Evolutionary conservation across 129 eudicot species (phyloP).

Genomic region (carrot (Daucus carota)): DNA sequence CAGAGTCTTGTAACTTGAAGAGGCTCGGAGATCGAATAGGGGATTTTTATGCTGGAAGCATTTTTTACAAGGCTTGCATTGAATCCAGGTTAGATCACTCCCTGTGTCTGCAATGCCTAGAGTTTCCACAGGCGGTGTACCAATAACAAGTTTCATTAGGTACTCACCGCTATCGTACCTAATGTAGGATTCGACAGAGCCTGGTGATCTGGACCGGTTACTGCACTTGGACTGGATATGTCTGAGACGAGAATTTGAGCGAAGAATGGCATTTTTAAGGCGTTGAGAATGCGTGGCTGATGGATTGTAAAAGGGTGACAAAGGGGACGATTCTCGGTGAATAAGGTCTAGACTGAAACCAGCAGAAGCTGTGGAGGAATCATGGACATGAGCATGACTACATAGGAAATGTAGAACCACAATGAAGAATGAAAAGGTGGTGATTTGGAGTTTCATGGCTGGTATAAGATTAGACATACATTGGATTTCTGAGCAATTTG

Average conservation of each 20-base stretch:
- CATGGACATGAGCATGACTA: not conserved
- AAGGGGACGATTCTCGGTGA: not conserved
- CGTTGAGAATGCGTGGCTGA: not conserved
- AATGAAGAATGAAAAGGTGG: not conserved
- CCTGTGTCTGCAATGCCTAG: constrained; percentile 4
- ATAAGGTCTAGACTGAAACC: constrained; percentile 2
- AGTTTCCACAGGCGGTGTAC: constrained; percentile 6
- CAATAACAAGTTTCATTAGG: not conserved
- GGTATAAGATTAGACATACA: not conserved
- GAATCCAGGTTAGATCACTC: constrained; percentile 2
- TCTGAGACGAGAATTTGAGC: not conserved
- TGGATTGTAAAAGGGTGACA: not conserved
- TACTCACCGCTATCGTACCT: not conserved
- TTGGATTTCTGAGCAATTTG: not conserved
- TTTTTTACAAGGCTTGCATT: constrained; percentile 10
- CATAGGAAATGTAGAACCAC: not conserved
- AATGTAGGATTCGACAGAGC: not conserved
- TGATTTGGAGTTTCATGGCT: not conserved
- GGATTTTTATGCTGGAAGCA: constrained; percentile 30
- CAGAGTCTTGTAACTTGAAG: constrained; percentile 29
- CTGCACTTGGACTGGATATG: not conserved
- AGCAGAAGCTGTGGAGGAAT: not conserved
- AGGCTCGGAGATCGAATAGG: constrained; percentile 28
- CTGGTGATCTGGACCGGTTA: not conserved
- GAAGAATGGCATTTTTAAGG: not conserved